These are phyloP conservation scores for Trypanosoma platydactyli DNA, from an alignment of 208 protist species.

Conservation along the genomic window DNA sequence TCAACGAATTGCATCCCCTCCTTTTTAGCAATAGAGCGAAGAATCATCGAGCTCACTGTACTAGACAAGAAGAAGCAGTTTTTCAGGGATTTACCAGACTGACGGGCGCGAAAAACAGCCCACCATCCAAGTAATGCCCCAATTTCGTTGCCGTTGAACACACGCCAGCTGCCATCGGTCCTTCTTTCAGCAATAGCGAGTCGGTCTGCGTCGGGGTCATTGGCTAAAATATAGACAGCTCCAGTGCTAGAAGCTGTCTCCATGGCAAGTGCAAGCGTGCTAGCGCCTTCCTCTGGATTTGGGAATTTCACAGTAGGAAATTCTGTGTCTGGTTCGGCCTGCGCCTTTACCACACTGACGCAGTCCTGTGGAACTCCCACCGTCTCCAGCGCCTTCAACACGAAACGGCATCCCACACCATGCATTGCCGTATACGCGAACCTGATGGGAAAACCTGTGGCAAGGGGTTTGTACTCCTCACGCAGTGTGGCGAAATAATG, in stretches of 20 bases:
- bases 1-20: slow-evolving; percentile 93
- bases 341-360: slow-evolving; percentile 71
- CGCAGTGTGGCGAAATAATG: slow-evolving; percentile 66
- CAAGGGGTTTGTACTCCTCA: slow-evolving; percentile 39
- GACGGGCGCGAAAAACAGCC: slow-evolving; percentile 69
- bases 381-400: slow-evolving; percentile 55
- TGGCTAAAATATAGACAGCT: slow-evolving; percentile 94
- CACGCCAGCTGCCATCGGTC: slow-evolving; percentile 79
- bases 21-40: slow-evolving; percentile 89
- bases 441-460: slow-evolving; percentile 23
- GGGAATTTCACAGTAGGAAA: slow-evolving; percentile 98
- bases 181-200: slow-evolving; percentile 94
- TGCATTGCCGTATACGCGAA: slow-evolving; percentile 90
- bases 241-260: slow-evolving; percentile 60
- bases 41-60: slow-evolving; percentile 86
- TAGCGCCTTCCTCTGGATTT: slow-evolving; percentile 98
- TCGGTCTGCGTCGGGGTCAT: slow-evolving; percentile 99
- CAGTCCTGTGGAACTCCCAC: slow-evolving; percentile 53
- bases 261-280: slow-evolving; percentile 88
- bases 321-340: slow-evolving; percentile 95
- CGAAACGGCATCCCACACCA: slow-evolving; percentile 94
- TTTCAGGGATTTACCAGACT: slow-evolving; percentile 36
- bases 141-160: slow-evolving; percentile 98
- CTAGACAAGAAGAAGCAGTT: slow-evolving; percentile 66
- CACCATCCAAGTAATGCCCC: slow-evolving; percentile 95